Base-by-base conservation (phyloP, 1,284 basidiomycete species). In the Naganishia sp. region DNA sequence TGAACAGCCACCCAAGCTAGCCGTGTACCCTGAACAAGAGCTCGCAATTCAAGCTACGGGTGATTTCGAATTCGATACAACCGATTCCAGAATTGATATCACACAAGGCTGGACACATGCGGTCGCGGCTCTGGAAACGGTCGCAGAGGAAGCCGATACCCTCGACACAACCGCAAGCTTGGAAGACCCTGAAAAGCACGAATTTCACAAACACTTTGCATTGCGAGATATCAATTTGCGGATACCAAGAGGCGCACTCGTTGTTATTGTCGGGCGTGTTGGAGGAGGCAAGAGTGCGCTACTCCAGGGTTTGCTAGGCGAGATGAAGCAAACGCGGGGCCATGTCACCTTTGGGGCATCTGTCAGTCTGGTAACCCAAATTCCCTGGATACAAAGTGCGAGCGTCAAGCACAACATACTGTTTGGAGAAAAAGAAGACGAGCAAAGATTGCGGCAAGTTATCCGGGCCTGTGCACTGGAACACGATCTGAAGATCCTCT, bases 301-400 rank as follows among this genome's bases (percentile, higher is more conserved):
- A 32, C 74, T 89, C 5, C 85, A 87, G 69, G 85, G 84, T 0
- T 71, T 90, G 65, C 85, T 92, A 43, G 88, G 89, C 4, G 90
- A 92, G 76, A 91, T 92, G 89, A 82, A 85, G 46, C 83, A 84
- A 71, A 82, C 82, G 3, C 72, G 80, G 4, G 90, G 90, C 7
- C 81, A 76, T 81, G 83, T 86, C 31, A 71, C 78, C 0, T 85
- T 88, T 72, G 85, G 86, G 1, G 86, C 89, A 4, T 78, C 81
- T 0, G 82, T 89, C 6, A 86, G 88, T 0, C 91, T 90, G 75
- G 72, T 88, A 0, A 85, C 87, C 1, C 90, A 92, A 73, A 81
- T 83, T 2, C 82, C 90, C 0, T 92, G 90, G 88, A 87, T 90
- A 66, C 84, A 85, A 77, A 86, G 87, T 68, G 84, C 85, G 0